These are phyloP conservation scores for thale cress (Arabidopsis thaliana) DNA, from an alignment of 345 rosid genomes.

Conservation along the genomic window TAIR10.1 NC_003076.8:20676001-20676500, in stretches of 20 bases:
- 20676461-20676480: slow-evolving; percentile 68
- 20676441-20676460: slow-evolving; percentile 47
- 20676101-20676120: neutral
- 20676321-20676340: neutral
- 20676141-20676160: neutral
- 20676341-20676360: neutral
- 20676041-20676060: slow-evolving; percentile 89
- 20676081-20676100: neutral
- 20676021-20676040: slow-evolving; percentile 80
- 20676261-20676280: neutral
- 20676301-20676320: neutral
- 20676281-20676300: neutral
- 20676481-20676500: slow-evolving; percentile 43
- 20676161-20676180: neutral
- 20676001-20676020: slow-evolving; percentile 89
- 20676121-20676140: neutral
- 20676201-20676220: neutral
- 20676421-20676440: neutral
- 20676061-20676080: slow-evolving; percentile 43
- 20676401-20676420: neutral
- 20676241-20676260: neutral
- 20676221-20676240: neutral
- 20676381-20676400: neutral
- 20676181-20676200: neutral
- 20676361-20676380: neutral